phyloP scores from a whole-genome alignment of 805 yeast genomes.

The Myxozyma geophila region DNA sequence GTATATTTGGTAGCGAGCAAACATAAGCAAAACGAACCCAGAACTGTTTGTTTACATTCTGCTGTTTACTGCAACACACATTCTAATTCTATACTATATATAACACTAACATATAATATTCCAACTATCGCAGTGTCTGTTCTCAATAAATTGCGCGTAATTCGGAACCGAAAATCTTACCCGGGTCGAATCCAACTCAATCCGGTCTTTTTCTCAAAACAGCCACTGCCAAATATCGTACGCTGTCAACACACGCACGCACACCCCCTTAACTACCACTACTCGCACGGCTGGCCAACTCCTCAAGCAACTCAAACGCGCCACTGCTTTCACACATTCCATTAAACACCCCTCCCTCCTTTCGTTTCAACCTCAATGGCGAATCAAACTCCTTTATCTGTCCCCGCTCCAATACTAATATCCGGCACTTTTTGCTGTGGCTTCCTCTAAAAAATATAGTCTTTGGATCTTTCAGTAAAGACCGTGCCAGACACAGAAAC shows the following conservation, averaged over 20 bases:
- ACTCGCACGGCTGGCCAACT: slow-evolving; percentile 63
- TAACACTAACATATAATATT: too few relatives aligned
- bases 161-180: too few relatives aligned
- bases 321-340: slow-evolving; percentile 74
- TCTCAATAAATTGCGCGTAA: too few relatives aligned
- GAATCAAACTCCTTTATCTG: slow-evolving; percentile 71
- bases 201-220: too few relatives aligned
- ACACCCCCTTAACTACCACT: not conserved
- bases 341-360: slow-evolving; percentile 51
- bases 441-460: slow-evolving; percentile 74
- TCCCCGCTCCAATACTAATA: slow-evolving; percentile 82
- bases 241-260: not conserved
- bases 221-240: not conserved
- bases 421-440: slow-evolving; percentile 76
- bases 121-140: too few relatives aligned
- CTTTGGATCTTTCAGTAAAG: slow-evolving; percentile 64
- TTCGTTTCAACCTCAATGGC: slow-evolving; percentile 54
- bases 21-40: too few relatives aligned
- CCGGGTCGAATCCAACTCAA: too few relatives aligned
- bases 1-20: too few relatives aligned
- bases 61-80: too few relatives aligned
- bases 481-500: slow-evolving; percentile 69
- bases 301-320: slow-evolving; percentile 75
- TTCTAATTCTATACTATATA: too few relatives aligned
- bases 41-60: too few relatives aligned